Evolutionary conservation across 345 rosid genomes (phyloP).

Genomic region (Balakata baccata): DNA sequence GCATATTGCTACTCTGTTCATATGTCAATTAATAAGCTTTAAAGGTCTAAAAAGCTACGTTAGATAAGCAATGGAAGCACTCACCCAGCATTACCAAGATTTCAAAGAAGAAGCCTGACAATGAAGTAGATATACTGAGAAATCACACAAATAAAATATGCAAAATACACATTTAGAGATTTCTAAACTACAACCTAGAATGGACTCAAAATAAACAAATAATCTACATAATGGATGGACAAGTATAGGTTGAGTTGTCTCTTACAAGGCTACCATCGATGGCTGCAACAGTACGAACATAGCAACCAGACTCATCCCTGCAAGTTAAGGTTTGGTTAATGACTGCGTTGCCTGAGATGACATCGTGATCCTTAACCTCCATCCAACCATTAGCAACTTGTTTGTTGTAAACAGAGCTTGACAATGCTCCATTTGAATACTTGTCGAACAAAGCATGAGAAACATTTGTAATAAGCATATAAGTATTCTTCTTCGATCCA

Average conservation of each 20-base stretch:
- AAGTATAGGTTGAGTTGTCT: conserved; percentile 42
- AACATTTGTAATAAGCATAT: conserved; percentile 55
- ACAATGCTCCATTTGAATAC: conserved; percentile 25
- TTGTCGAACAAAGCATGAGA: conserved; percentile 48
- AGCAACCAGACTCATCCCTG: conserved; percentile 48
- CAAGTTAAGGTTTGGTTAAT: conserved; percentile 51
- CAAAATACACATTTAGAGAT: neutral
- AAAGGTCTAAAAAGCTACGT: neutral
- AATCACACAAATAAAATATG: neutral
- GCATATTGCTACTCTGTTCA: too few relatives aligned
- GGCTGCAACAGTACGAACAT: conserved; percentile 38
- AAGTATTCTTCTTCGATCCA: conserved; percentile 32
- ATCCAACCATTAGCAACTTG: conserved; percentile 79
- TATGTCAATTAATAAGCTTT: too few relatives aligned
- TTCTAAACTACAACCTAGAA: neutral
- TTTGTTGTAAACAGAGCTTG: conserved; percentile 30
- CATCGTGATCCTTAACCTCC: conserved; percentile 65
- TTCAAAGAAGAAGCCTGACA: neutral
- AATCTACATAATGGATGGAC: conserved; percentile 29
- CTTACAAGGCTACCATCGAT: conserved; percentile 38
- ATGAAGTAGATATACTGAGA: too few relatives aligned
- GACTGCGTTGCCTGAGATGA: conserved; percentile 48
- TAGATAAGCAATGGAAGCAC: neutral
- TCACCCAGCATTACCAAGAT: neutral
- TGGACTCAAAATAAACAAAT: neutral